Evolutionary conservation across 345 rosid genomes (phyloP).

Genomic region (Moricandia arvensis): DNA sequence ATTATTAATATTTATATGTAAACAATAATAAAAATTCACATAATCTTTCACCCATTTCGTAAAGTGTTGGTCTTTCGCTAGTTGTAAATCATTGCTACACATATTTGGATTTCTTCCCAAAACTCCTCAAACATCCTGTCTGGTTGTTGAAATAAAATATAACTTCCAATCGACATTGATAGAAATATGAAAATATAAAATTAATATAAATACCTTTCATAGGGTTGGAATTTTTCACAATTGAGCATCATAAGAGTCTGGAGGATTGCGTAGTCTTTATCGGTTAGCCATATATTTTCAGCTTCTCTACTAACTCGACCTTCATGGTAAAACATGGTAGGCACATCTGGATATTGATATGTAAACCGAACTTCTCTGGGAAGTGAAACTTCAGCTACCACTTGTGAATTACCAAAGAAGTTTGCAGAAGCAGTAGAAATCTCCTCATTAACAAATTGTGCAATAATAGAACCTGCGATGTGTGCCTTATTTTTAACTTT

Average conservation of each 20-base stretch:
- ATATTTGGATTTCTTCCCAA: background rate
- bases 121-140: background rate
- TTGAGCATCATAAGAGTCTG: background rate
- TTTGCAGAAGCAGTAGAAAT: too few species aligned
- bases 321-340: background rate
- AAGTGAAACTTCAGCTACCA: too few species aligned
- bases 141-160: too few species aligned
- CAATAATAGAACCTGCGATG: too few species aligned
- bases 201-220: background rate
- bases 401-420: too few species aligned
- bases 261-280: background rate
- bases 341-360: background rate
- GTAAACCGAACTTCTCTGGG: background rate
- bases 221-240: background rate
- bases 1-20: too few species aligned
- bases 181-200: too few species aligned
- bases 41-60: background rate
- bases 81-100: background rate
- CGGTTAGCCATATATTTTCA: background rate
- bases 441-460: too few species aligned
- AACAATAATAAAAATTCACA: background rate
- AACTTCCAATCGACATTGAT: too few species aligned
- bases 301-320: background rate
- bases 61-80: background rate
- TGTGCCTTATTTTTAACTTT: too few species aligned